phyloP scores from a whole-genome alignment of 2,329 filamentous ascomycete species.

The Alternaria arbusti region DNA sequence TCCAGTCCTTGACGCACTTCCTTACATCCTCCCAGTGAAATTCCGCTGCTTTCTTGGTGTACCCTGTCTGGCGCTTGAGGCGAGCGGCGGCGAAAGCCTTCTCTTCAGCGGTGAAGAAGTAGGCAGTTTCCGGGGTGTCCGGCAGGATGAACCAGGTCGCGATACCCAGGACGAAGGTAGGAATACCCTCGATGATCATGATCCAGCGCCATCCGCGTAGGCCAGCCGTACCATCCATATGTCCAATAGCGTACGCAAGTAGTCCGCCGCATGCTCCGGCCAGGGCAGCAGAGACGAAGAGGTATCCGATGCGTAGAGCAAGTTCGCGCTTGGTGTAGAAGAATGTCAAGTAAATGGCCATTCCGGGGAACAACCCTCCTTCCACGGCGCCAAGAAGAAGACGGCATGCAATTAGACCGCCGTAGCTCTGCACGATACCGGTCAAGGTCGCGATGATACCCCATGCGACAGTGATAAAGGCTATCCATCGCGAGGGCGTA shows the following conservation, averaged over 20 bases:
- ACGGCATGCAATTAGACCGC: constrained; percentile 70
- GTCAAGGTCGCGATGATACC: constrained; percentile 69
- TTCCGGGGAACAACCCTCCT: constrained; percentile 72
- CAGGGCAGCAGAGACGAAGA: constrained; percentile 73
- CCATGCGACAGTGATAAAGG: constrained; percentile 67
- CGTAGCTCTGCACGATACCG: constrained; percentile 71
- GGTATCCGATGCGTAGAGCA: constrained; percentile 73
- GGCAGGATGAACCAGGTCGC: constrained; percentile 66
- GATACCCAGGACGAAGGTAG: constrained; percentile 61
- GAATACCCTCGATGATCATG: constrained; percentile 67
- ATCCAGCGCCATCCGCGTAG: constrained; percentile 76
- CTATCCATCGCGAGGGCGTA: constrained; percentile 57
- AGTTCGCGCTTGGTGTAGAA: constrained; percentile 79
- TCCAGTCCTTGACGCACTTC: constrained; percentile 75
- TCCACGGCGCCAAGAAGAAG: constrained; percentile 72
- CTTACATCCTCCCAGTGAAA: constrained; percentile 69
- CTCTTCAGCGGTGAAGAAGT: constrained; percentile 66
- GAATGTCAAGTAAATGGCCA: constrained; percentile 73
- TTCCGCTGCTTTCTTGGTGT: constrained; percentile 57
- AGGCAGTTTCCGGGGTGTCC: constrained; percentile 69
- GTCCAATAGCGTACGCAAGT: constrained; percentile 74
- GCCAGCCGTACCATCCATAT: constrained; percentile 71
- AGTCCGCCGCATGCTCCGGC: constrained; percentile 76
- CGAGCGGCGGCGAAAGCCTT: constrained; percentile 62
- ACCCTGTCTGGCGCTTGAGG: constrained; percentile 58